phyloP scores from a whole-genome alignment of 1,284 basidiomycete genomes.

The Peniophora sp. region DNA sequence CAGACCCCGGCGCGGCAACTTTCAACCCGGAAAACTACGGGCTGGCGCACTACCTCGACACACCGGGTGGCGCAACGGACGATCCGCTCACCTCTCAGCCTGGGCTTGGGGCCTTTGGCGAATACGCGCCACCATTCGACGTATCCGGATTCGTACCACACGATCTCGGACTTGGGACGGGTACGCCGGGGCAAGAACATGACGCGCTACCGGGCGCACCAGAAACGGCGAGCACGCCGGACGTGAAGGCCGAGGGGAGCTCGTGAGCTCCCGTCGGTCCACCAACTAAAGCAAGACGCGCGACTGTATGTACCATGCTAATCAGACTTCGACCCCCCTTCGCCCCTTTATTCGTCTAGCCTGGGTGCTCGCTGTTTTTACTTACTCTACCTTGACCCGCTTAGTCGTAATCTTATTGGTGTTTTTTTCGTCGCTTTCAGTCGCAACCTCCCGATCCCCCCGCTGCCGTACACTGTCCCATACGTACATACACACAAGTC shows the following conservation, averaged over 20 bases:
- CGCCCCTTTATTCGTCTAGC: no score
- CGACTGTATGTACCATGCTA: no score
- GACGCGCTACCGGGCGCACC: conserved; percentile 27
- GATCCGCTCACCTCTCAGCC: conserved; percentile 44
- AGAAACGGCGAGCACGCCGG: conserved; percentile 12
- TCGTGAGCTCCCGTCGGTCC: no score
- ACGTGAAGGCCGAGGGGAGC: conserved; percentile 36
- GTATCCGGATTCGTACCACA: conserved; percentile 55
- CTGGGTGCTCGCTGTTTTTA: no score
- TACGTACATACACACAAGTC: no score
- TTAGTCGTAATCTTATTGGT: neutral
- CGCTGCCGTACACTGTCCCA: no score
- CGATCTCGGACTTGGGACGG: conserved; percentile 53
- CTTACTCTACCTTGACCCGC: no score
- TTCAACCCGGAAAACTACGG: conserved; percentile 64
- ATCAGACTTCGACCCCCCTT: no score
- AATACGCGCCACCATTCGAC: conserved; percentile 62
- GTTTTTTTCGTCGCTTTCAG: neutral
- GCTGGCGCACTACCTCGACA: conserved; percentile 62
- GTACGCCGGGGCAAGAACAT: conserved; percentile 40
- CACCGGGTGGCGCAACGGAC: conserved; percentile 41
- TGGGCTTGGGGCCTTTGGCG: conserved; percentile 51
- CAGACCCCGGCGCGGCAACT: conserved; percentile 49
- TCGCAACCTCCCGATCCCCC: neutral
- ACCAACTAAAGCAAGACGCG: no score